These are phyloP conservation scores for Hirsutella thompsonii DNA, from an alignment of 2,329 filamentous ascomycete species.

Conservation along the genomic window DNA sequence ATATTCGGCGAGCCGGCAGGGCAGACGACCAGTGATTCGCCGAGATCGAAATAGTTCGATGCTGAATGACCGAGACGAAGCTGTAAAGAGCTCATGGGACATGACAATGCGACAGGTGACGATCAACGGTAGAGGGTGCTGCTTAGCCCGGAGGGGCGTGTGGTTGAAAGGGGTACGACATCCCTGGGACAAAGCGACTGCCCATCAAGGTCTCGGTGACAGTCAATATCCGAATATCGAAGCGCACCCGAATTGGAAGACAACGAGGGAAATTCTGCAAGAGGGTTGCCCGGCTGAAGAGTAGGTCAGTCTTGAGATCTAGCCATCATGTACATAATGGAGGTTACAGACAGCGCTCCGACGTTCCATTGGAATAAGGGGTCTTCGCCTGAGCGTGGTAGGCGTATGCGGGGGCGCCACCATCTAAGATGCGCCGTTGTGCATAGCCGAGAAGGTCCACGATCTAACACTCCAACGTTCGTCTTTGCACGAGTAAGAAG, in stretches of 20 bases:
- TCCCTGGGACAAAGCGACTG: too few species aligned
- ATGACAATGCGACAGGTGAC: not conserved
- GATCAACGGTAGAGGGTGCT: too few species aligned
- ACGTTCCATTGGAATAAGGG: not conserved
- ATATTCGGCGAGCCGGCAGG: not conserved
- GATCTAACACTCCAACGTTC: conserved; percentile 19
- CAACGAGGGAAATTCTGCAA: too few species aligned
- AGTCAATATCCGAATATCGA: too few species aligned
- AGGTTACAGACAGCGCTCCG: not conserved
- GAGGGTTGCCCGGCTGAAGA: too few species aligned
- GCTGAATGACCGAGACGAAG: not conserved
- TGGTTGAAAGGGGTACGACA: too few species aligned
- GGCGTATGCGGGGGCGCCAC: conserved; percentile 2
- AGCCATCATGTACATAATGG: not conserved
- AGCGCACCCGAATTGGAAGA: too few species aligned
- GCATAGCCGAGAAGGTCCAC: conserved; percentile 25
- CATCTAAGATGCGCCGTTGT: conserved; percentile 6
- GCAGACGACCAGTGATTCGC: not conserved
- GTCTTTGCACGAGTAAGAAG: not conserved
- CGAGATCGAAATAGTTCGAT: not conserved
- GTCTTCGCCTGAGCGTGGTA: not conserved
- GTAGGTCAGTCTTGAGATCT: too few species aligned
- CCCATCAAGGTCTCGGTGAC: too few species aligned
- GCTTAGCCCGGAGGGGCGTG: too few species aligned
- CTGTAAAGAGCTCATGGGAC: not conserved